A percentile compares a stretch with the other conserved stretches of the same genome.
These are phyloP conservation scores for Tolypocladium tropicale DNA, from an alignment of 2,329 filamentous ascomycete species.

Conservation along the genomic window DNA sequence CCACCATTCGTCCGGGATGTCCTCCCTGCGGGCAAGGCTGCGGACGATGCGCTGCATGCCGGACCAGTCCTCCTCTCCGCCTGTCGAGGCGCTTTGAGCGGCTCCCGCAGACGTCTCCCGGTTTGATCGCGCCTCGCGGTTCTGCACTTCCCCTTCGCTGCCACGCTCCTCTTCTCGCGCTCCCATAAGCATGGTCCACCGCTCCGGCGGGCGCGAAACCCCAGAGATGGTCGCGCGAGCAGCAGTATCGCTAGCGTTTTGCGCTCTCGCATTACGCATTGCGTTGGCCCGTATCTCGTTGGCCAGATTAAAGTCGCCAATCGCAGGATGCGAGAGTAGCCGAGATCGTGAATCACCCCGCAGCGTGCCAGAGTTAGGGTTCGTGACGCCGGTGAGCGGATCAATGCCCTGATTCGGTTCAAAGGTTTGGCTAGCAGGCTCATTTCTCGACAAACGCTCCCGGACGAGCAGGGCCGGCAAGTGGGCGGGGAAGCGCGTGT, in stretches of 20 bases:
- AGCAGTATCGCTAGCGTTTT: neutral
- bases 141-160: neutral
- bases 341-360: neutral
- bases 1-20: constrained; percentile 81
- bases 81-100: constrained; percentile 2
- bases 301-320: neutral
- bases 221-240: neutral
- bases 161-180: neutral
- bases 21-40: constrained; percentile 57
- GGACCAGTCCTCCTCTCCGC: constrained; percentile 31
- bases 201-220: neutral
- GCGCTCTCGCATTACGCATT: neutral
- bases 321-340: neutral
- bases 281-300: neutral
- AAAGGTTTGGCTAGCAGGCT: neutral
- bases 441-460: neutral
- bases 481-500: constrained; percentile 7
- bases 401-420: neutral
- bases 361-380: neutral
- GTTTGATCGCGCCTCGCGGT: neutral
- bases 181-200: neutral
- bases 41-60: constrained; percentile 66
- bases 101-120: neutral
- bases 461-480: constrained; percentile 8
- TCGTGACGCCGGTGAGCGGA: no score